phyloP scores from a whole-genome alignment of 768 basidiomycete genomes.

The Tricholoma saponaceum region DNA sequence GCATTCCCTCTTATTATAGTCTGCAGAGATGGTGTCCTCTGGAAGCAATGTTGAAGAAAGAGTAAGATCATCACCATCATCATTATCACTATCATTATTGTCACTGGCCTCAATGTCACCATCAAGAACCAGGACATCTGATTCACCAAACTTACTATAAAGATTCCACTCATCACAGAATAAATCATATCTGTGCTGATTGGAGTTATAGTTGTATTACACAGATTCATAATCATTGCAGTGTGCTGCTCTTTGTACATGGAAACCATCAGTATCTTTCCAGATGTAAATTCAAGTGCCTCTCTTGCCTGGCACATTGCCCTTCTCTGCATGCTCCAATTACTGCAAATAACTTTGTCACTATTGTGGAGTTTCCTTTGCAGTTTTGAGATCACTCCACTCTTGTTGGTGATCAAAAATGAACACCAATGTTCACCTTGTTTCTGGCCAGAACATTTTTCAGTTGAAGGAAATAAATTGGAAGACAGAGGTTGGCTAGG shows the following conservation, averaged over 20 bases:
- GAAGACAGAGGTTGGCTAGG: not conserved
- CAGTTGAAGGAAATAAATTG: not conserved
- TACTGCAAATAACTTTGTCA: not conserved
- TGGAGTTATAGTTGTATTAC: conserved; percentile 11
- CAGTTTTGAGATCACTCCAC: not conserved
- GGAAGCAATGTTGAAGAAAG: no score
- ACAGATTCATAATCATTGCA: conserved; percentile 7
- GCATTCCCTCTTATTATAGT: no score
- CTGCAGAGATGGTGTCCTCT: no score
- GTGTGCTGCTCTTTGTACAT: conserved; percentile 9
- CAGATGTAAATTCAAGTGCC: conserved; percentile 18
- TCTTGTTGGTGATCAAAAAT: not conserved
- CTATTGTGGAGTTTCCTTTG: conserved; percentile 1
- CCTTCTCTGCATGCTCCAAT: not conserved
- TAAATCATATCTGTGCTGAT: conserved; percentile 13
- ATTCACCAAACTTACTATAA: conserved; percentile 7
- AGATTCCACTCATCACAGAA: conserved; percentile 19
- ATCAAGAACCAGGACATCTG: not conserved
- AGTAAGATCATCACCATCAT: not conserved
- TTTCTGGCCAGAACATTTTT: not conserved
- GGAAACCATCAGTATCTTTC: conserved; percentile 17
- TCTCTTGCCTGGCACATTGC: not conserved
- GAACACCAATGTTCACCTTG: not conserved
- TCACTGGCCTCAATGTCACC: not conserved
- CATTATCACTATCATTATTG: no score